A percentile compares a stretch with the other conserved stretches of the same genome.
These are phyloP conservation scores for Daldinia childiae DNA, from an alignment of 495 filamentous ascomycete species.

Conservation along the genomic window DNA sequence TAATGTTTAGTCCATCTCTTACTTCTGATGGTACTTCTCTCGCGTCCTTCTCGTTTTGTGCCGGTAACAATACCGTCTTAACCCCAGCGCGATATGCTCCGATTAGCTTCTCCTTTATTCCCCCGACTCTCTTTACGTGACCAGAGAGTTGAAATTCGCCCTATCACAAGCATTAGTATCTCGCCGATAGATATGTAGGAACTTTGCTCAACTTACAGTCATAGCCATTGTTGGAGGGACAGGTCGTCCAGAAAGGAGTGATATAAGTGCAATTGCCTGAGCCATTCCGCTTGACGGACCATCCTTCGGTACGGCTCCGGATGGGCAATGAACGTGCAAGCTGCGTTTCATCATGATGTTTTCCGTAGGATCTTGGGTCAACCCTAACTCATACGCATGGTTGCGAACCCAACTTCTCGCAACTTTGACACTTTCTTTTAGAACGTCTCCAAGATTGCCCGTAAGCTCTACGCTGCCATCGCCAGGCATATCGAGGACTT, in stretches of 20 bases:
- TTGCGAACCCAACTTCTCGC: slow-evolving; percentile 96
- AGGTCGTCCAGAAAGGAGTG: slow-evolving; percentile 85
- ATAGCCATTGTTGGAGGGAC: slow-evolving; percentile 95
- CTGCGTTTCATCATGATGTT: slow-evolving; percentile 97
- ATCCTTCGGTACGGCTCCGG: slow-evolving; percentile 95
- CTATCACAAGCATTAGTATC: slow-evolving; percentile 49
- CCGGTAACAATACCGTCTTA: slow-evolving; percentile 89
- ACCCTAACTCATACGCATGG: slow-evolving; percentile 89
- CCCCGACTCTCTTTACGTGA: slow-evolving; percentile 86
- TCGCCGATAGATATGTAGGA: slow-evolving; percentile 8
- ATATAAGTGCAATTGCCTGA: slow-evolving; percentile 92
- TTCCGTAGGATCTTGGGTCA: slow-evolving; percentile 80
- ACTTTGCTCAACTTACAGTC: slow-evolving; percentile 64
- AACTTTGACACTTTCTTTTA: slow-evolving; percentile 97
- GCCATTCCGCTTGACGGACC: slow-evolving; percentile 89
- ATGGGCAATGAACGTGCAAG: slow-evolving; percentile 96
- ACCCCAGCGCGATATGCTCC: slow-evolving; percentile 93
- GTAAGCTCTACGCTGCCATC: slow-evolving; percentile 94
- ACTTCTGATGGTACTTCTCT: slow-evolving; percentile 94
- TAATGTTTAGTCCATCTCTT: slow-evolving; percentile 84
- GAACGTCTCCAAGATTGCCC: slow-evolving; percentile 95
- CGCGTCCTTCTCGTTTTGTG: slow-evolving; percentile 90
- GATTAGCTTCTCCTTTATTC: slow-evolving; percentile 99
- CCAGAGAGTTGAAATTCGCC: slow-evolving; percentile 92
- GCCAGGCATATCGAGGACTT: slow-evolving; percentile 97